These are phyloP conservation scores for Phytophthora sp. DNA, from an alignment of 352 stramenopile species.

Conservation along the genomic window DNA sequence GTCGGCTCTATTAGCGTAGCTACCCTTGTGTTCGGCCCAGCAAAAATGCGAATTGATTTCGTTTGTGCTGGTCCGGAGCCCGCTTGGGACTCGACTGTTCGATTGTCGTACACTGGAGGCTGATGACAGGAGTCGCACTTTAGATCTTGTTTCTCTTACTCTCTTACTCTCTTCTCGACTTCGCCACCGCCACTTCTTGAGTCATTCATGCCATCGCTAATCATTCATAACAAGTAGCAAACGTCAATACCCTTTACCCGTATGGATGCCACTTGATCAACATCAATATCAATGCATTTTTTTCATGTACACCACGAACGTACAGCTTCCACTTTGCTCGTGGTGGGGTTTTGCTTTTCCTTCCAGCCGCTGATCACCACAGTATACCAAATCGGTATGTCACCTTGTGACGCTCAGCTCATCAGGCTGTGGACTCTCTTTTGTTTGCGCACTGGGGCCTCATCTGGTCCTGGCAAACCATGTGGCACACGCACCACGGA, in stretches of 20 bases:
- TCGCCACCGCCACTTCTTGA: neutral
- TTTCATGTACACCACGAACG: neutral
- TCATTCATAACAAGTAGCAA: neutral
- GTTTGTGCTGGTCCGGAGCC: no score
- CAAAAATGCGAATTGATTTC: no score
- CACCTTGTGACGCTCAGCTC: no score
- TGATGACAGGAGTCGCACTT: neutral
- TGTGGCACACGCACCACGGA: neutral
- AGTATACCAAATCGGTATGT: neutral
- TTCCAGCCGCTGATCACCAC: neutral
- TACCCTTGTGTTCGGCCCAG: no score
- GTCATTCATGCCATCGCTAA: neutral
- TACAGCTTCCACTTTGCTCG: neutral
- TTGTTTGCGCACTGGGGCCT: no score
- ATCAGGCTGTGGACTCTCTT: neutral
- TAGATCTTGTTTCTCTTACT: slow-evolving; percentile 11
- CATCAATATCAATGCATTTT: no score
- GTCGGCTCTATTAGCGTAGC: no score
- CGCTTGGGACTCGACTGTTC: no score
- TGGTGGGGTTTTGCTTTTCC: neutral
- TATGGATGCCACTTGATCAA: neutral
- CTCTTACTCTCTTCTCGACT: no score
- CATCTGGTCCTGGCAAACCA: no score
- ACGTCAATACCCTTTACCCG: neutral
- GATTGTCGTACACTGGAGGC: neutral